phyloP scores from a whole-genome alignment of 345 rosid species.

The Moricandia arvensis region DNA sequence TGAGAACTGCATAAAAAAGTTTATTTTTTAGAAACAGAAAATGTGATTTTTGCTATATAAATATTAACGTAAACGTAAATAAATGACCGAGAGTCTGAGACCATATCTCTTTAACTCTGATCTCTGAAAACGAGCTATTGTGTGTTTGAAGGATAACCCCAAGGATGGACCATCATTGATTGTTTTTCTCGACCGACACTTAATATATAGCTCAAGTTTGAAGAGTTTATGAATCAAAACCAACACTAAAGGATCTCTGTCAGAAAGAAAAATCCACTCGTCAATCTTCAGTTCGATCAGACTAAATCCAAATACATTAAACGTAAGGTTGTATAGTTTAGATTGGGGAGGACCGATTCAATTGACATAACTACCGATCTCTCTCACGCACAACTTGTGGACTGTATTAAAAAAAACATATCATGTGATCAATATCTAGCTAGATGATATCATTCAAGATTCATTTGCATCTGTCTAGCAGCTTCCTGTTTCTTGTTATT shows the following conservation, averaged over 20 bases:
- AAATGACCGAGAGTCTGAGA: background rate
- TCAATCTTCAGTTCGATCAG: background rate
- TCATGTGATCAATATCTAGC: constrained; percentile 32
- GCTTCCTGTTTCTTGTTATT: background rate
- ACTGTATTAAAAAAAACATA: constrained; percentile 13
- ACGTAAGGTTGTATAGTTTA: background rate
- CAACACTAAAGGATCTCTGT: background rate
- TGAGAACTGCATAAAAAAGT: too few species aligned
- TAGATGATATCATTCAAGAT: constrained; percentile 8
- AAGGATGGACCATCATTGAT: background rate
- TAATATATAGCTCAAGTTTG: background rate
- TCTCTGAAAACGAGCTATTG: background rate
- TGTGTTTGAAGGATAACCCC: background rate
- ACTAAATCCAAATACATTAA: background rate
- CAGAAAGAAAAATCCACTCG: background rate
- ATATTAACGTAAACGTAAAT: background rate
- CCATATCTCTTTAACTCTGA: background rate
- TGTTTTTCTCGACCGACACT: constrained; percentile 1
- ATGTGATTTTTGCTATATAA: background rate
- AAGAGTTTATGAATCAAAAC: background rate
- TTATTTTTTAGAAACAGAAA: background rate
- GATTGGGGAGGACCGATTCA: background rate
- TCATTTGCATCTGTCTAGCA: constrained; percentile 23
- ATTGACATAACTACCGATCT: constrained; percentile 9
- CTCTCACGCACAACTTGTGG: constrained; percentile 26